These are phyloP conservation scores for Phanerodontia chrysosporium DNA, from an alignment of 768 basidiomycete genomes.

Conservation along the genomic window DNA sequence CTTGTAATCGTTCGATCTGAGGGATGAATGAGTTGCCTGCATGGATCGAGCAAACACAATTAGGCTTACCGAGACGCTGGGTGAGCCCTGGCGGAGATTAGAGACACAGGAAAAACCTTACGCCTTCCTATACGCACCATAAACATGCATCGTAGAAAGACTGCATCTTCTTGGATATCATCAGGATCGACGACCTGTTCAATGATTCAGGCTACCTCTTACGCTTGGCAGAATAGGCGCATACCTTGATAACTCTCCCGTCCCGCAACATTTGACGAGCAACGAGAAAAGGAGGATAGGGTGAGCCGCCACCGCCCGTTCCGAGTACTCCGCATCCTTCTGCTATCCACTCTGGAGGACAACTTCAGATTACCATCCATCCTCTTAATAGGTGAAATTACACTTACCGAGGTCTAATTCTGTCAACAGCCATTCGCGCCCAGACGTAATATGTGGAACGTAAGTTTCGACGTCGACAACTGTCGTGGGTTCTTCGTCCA, in stretches of 20 bases:
- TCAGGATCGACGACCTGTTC: conserved; percentile 29
- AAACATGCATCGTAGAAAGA: conserved; percentile 23
- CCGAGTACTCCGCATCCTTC: conserved; percentile 63
- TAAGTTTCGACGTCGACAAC: conserved; percentile 20
- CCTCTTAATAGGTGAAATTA: conserved; percentile 21
- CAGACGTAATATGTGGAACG: conserved; percentile 15
- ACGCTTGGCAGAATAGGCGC: background rate
- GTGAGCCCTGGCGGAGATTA: conserved; percentile 17
- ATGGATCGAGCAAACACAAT: background rate
- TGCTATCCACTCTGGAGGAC: conserved; percentile 50
- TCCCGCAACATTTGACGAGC: conserved; percentile 48
- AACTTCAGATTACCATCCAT: conserved; percentile 28
- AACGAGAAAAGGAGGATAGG: conserved; percentile 47
- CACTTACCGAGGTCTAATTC: conserved; percentile 33
- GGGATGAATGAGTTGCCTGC: background rate
- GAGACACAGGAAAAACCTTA: background rate
- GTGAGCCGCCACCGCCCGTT: conserved; percentile 59
- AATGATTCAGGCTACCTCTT: background rate
- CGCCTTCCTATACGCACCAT: conserved; percentile 16
- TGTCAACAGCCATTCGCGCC: conserved; percentile 20
- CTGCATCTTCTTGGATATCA: conserved; percentile 38
- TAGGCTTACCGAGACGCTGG: conserved; percentile 22
- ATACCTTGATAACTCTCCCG: conserved; percentile 30
- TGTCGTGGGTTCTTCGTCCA: background rate
- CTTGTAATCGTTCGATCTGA: conserved; percentile 24